These are phyloP conservation scores for Rhamnella rubrinervis DNA, from an alignment of 331 rosid species.

Conservation along the genomic window DNA sequence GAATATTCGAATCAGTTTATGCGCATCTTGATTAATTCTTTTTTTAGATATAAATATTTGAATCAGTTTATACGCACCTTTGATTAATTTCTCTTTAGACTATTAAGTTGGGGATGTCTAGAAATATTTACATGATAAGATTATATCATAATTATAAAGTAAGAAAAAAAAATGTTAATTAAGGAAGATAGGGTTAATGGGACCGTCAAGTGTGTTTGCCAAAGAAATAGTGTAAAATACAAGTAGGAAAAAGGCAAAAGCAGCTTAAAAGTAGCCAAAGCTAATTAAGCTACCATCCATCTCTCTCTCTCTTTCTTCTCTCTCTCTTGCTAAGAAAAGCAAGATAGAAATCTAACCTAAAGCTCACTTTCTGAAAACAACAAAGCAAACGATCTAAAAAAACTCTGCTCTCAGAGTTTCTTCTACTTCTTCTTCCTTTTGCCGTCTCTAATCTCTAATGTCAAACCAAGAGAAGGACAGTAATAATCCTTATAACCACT, in stretches of 20 bases:
- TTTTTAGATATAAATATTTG: no score
- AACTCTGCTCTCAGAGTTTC: constrained; percentile 7
- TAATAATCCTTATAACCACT: constrained; percentile 26
- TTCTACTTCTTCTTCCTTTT: not conserved
- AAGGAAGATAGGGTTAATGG: constrained; percentile 12
- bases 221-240: constrained; percentile 8
- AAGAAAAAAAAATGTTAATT: constrained; percentile 5
- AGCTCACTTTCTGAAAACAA: constrained; percentile 39
- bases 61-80: no score
- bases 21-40: no score
- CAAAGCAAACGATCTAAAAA: constrained; percentile 35
- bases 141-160: constrained; percentile 5
- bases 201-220: constrained; percentile 12
- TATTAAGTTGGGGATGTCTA: no score
- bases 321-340: constrained; percentile 18
- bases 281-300: constrained; percentile 7
- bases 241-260: constrained; percentile 7
- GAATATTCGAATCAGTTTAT: no score
- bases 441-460: constrained; percentile 32
- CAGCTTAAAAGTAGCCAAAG: constrained; percentile 30
- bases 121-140: not conserved
- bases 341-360: constrained; percentile 30
- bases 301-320: constrained; percentile 2
- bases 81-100: no score
- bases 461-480: constrained; percentile 44